Conservation (phyloP, 2,329 filamentous ascomycete genomes). For the Podosphaera aphanis region DNA sequence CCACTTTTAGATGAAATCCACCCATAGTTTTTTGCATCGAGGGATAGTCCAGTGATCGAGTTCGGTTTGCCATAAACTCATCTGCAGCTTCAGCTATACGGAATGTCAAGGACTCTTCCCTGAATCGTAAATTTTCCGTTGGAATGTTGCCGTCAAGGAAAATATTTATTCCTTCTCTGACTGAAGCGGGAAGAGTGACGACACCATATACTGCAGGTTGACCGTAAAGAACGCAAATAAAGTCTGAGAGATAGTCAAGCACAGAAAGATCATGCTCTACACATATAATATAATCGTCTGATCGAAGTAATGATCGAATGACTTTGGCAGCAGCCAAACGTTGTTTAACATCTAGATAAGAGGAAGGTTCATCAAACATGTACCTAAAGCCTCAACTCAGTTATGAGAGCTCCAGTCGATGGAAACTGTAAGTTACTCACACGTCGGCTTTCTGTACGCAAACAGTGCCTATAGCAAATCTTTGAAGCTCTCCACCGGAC, state of each 20-base stretch:
- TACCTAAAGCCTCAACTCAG: conserved; percentile 27
- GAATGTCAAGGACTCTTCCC: conserved; percentile 90
- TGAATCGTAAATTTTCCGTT: conserved; percentile 94
- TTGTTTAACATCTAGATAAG: conserved; percentile 98
- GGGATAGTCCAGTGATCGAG: conserved; percentile 68
- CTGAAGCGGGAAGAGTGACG: conserved; percentile 81
- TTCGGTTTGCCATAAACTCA: conserved; percentile 67
- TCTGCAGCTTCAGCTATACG: conserved; percentile 75
- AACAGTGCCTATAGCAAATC: conserved; percentile 89
- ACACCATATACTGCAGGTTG: conserved; percentile 92
- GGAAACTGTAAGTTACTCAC: conserved; percentile 19
- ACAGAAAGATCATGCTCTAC: conserved; percentile 99
- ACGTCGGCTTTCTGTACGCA: conserved; percentile 92
- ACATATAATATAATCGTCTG: conserved; percentile 90
- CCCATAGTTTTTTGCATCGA: conserved; percentile 83
- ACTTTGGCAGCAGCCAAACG: conserved; percentile 78
- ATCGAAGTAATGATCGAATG: conserved; percentile 71
- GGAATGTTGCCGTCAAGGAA: conserved; percentile 97
- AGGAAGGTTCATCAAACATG: conserved; percentile 99
- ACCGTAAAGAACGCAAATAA: conserved; percentile 92
- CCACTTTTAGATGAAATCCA: conserved; percentile 62
- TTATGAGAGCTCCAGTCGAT: background rate
- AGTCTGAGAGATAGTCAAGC: conserved; percentile 94
- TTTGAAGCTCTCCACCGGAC: conserved; percentile 92
- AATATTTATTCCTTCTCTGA: conserved; percentile 97